Percentiles rank a stretch among this genome's conserved stretches.
Conservation (phyloP, 768 basidiomycete genomes). For the Lactarius hatsudake region DNA sequence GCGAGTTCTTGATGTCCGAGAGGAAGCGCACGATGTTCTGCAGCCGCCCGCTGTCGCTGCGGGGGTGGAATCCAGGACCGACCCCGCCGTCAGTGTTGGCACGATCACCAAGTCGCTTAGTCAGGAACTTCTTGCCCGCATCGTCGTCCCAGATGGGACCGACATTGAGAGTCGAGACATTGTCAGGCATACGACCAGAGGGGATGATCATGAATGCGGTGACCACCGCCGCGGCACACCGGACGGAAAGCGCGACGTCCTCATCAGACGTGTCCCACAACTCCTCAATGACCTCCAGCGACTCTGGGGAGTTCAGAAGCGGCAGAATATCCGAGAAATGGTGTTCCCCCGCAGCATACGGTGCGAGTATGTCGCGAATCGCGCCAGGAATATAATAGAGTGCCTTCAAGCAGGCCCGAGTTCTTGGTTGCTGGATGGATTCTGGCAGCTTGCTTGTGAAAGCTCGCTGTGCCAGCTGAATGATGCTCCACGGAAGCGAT, state of each 20-base stretch:
- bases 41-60: neutral
- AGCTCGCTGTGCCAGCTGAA: neutral
- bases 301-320: neutral
- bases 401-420: neutral
- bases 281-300: neutral
- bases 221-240: neutral
- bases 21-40: neutral
- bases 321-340: neutral
- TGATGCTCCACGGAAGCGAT: neutral
- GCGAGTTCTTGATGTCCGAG: neutral
- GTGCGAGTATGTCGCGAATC: neutral
- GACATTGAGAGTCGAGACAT: too few relatives aligned
- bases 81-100: neutral
- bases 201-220: neutral
- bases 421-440: neutral
- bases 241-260: neutral
- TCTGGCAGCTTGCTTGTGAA: neutral
- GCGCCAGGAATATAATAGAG: neutral
- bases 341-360: neutral
- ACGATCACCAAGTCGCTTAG: too few relatives aligned
- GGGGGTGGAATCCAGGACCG: neutral
- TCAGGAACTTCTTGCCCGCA: too few relatives aligned
- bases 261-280: neutral
- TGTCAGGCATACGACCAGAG: too few relatives aligned
- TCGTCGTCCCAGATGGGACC: too few relatives aligned